These are phyloP conservation scores for Podospora pseudoanserina DNA, from an alignment of 495 filamentous ascomycete species.

Conservation along the genomic window DNA sequence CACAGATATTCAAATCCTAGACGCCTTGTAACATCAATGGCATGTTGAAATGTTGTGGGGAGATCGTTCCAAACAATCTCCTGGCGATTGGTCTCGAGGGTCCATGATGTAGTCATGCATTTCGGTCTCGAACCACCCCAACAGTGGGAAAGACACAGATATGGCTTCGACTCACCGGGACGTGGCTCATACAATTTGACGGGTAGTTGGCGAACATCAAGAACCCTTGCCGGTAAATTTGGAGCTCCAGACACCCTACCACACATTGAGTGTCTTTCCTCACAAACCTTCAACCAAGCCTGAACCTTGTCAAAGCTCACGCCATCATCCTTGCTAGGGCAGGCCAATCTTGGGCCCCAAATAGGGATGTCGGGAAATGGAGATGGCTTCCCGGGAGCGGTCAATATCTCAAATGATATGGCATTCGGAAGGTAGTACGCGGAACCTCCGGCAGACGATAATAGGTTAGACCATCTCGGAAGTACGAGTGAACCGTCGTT, in stretches of 20 bases:
- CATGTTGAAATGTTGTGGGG: background rate
- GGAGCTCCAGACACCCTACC: background rate
- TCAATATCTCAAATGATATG: background rate
- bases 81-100: background rate
- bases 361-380: background rate
- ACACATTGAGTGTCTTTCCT: background rate
- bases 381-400: background rate
- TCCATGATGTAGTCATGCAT: background rate
- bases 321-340: background rate
- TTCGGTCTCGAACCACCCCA: background rate
- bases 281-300: background rate
- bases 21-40: background rate
- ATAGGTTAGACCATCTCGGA: background rate
- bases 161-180: background rate
- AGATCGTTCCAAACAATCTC: background rate
- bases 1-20: conserved; percentile 7
- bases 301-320: background rate
- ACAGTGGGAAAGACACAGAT: background rate
- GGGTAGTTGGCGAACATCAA: background rate
- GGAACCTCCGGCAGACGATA: background rate
- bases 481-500: background rate
- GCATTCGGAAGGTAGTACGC: background rate
- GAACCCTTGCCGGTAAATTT: background rate
- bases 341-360: background rate
- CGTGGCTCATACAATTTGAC: background rate